Conservation (phyloP, 306 rosid genomes). For the Acacia confusa region DNA sequence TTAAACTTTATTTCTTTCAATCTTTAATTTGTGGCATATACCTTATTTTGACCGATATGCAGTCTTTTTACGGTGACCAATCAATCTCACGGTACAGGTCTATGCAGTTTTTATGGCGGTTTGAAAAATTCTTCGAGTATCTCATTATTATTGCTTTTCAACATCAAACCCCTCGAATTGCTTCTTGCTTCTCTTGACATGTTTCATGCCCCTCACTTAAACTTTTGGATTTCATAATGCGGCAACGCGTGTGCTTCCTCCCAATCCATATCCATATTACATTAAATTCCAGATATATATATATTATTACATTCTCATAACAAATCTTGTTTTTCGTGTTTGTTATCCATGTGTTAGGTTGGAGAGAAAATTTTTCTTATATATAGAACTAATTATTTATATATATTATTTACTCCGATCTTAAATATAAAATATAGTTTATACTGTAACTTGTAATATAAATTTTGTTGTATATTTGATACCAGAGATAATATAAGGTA, state of each 20-base stretch:
- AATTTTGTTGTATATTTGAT: too few relatives aligned
- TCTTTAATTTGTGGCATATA: not conserved
- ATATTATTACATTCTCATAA: too few relatives aligned
- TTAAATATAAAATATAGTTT: too few relatives aligned
- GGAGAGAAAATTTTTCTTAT: too few relatives aligned
- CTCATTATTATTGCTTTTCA: not conserved
- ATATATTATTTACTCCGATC: too few relatives aligned
- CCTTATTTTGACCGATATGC: not conserved
- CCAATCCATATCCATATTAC: not conserved
- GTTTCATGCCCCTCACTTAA: slow-evolving; percentile 6
- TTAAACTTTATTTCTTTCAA: too few relatives aligned
- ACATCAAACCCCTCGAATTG: not conserved
- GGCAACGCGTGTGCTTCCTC: not conserved
- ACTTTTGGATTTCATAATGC: not conserved
- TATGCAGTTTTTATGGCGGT: not conserved
- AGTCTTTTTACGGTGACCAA: not conserved
- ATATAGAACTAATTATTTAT: too few relatives aligned
- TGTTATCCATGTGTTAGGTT: too few relatives aligned
- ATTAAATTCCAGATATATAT: too few relatives aligned
- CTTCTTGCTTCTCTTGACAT: not conserved
- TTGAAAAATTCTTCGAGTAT: not conserved
- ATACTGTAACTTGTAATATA: too few relatives aligned
- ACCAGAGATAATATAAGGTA: too few relatives aligned
- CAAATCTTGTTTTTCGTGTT: too few relatives aligned
- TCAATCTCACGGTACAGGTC: not conserved